Evolutionary conservation across 805 yeast species (phyloP), one percentile per base, ranked within the genome.

Genomic region (Starmera dryadoides): DNA sequence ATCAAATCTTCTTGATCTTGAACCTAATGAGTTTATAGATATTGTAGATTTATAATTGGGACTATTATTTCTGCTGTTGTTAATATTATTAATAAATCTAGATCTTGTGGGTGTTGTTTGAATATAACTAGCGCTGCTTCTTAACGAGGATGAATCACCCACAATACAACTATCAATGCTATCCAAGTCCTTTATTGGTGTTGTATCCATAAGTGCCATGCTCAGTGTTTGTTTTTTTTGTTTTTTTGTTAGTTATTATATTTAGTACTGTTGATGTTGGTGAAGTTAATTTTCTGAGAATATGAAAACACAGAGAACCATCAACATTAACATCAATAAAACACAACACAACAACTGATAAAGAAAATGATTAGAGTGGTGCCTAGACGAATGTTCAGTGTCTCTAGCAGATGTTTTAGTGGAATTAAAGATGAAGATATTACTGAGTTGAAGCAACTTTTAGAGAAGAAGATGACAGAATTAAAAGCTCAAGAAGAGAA

Each of bases 41-140:
- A 47, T 35, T 26, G 36, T 39, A 1, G 49, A 42, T 4, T 45
- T 40, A 31, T 42, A 34, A 10, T 40, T 34, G 15, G 50, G 49
- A 28, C 49, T 44, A 2, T 4, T 12, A 5, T 6, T 17, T 4
- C 19, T 17, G 17, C 16, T 29, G 19, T 15, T 29, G 19, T 15
- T 17, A 11, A 4, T 15, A 10, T 7, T 29, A 29, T 29, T 17
- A 11, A 16, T 4, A 6, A 29, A 29, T 6, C 19, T 29, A 12
- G 32, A 29, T 15, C n/a, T 15, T 17, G 17, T 29, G n/a, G 19
- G 19, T 10, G 17, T 15, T 6, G 32, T 17, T 16, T 15, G 17
- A 29, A 21, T 10, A 19, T 23, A 10, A 17, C 21, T 14, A 14
- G 21, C 15, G 35, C 33, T 12, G 53, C 32, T 30, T 11, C 11